These are phyloP conservation scores for Russula ochroleuca DNA, from an alignment of 768 basidiomycete species.

Conservation along the genomic window DNA sequence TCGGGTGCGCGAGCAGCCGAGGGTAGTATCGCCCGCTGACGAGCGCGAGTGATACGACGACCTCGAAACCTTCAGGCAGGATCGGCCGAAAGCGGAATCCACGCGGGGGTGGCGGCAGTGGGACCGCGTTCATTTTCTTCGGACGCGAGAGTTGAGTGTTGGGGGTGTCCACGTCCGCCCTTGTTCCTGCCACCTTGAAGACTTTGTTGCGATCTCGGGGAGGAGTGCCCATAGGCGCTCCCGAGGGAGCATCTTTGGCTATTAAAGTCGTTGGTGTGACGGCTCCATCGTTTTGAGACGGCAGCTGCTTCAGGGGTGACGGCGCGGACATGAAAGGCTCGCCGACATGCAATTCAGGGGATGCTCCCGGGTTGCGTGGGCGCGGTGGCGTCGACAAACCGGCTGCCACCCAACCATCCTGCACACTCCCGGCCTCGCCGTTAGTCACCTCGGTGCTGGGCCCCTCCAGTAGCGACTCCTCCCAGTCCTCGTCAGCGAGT, in stretches of 20 bases:
- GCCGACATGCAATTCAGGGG: no score
- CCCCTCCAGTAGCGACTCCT: conserved; percentile 31
- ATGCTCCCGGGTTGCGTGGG: conserved; percentile 6
- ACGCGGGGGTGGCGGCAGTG: conserved; percentile 59
- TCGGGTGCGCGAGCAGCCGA: conserved; percentile 58
- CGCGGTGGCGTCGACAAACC: conserved; percentile 13
- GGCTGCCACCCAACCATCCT: conserved; percentile 20
- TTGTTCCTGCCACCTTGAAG: conserved; percentile 23
- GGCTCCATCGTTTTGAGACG: conserved; percentile 31
- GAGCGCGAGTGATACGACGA: conserved; percentile 59
- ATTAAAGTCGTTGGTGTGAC: no score
- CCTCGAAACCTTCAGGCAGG: conserved; percentile 56
- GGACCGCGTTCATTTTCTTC: conserved; percentile 34
- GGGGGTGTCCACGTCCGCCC: conserved; percentile 27
- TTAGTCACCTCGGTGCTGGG: conserved; percentile 30
- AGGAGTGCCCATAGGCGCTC: conserved; percentile 1
- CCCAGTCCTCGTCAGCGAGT: conserved; percentile 72
- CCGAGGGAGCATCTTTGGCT: background rate
- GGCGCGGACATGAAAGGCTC: no score
- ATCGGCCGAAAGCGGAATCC: conserved; percentile 71
- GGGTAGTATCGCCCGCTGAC: conserved; percentile 83
- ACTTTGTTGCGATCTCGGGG: background rate
- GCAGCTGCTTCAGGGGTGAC: no score
- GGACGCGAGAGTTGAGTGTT: conserved; percentile 38
- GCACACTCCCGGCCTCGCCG: conserved; percentile 32